phyloP scores from a whole-genome alignment of 2,329 filamentous ascomycete genomes.

The Penicillium aurantiogriseum region DNA sequence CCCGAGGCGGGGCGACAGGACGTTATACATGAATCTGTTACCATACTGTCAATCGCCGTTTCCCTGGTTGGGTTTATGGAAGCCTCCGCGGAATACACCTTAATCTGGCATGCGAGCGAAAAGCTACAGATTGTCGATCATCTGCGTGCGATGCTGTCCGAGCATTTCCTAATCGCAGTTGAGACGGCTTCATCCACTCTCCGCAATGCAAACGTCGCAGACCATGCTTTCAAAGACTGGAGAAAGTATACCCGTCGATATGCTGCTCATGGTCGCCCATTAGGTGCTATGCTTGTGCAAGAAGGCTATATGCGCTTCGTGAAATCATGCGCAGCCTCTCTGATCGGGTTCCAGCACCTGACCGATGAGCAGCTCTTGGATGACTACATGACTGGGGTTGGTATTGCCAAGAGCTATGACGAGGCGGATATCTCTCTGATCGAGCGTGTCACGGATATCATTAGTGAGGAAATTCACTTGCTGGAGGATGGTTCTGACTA shows the following conservation, averaged over 20 bases:
- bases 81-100: slow-evolving; percentile 71
- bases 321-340: slow-evolving; percentile 71
- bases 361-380: slow-evolving; percentile 68
- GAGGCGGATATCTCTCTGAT: slow-evolving; percentile 46
- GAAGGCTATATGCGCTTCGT: slow-evolving; percentile 84
- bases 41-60: slow-evolving; percentile 72
- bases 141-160: slow-evolving; percentile 72
- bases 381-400: slow-evolving; percentile 62
- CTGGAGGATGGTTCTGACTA: slow-evolving; percentile 90
- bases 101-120: slow-evolving; percentile 77
- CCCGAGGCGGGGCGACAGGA: slow-evolving; percentile 47
- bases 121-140: slow-evolving; percentile 70
- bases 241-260: slow-evolving; percentile 83
- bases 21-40: slow-evolving; percentile 58
- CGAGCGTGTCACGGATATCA: slow-evolving; percentile 65
- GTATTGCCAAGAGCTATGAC: slow-evolving; percentile 44
- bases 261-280: slow-evolving; percentile 70
- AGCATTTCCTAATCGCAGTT: slow-evolving; percentile 78
- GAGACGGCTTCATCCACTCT: slow-evolving; percentile 90
- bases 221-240: slow-evolving; percentile 75
- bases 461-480: slow-evolving; percentile 78
- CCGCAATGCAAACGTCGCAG: slow-evolving; percentile 69
- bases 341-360: slow-evolving; percentile 62
- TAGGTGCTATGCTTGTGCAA: slow-evolving; percentile 89
- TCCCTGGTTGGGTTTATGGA: slow-evolving; percentile 89